These are phyloP conservation scores for Paracamarosporium sp. DNA, from an alignment of 2,329 filamentous ascomycete genomes.

Conservation along the genomic window DNA sequence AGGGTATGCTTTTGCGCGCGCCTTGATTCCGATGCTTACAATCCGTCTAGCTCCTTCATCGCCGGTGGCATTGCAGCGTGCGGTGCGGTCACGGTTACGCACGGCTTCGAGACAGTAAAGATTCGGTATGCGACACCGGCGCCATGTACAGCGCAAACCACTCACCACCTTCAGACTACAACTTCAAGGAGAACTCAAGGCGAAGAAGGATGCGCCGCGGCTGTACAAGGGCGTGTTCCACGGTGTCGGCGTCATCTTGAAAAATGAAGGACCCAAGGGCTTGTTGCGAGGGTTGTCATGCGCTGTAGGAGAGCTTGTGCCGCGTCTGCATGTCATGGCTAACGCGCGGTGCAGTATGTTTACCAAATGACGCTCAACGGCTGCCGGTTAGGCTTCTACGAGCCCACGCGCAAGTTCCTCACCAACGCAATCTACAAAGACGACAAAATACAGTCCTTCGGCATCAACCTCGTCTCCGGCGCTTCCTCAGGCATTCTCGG, in stretches of 20 bases:
- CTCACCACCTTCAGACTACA: slow-evolving; percentile 71
- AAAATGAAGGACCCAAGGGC: slow-evolving; percentile 85
- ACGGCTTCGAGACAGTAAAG: slow-evolving; percentile 99
- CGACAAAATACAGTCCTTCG: slow-evolving; percentile 78
- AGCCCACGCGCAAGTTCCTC: slow-evolving; percentile 80
- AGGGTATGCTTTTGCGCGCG: slow-evolving; percentile 41
- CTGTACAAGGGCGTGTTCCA: slow-evolving; percentile 92
- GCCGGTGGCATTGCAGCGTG: slow-evolving; percentile 96
- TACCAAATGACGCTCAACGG: slow-evolving; percentile 98
- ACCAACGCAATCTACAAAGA: slow-evolving; percentile 75
- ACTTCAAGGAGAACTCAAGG: slow-evolving; percentile 91
- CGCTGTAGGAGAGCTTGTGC: slow-evolving; percentile 61
- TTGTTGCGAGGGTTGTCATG: slow-evolving; percentile 89
- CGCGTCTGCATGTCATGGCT: slow-evolving; percentile 3
- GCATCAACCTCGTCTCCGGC: slow-evolving; percentile 92
- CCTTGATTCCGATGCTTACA: neutral
- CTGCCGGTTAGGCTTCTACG: slow-evolving; percentile 96
- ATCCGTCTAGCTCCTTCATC: slow-evolving; percentile 74
- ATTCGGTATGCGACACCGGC: slow-evolving; percentile 71
- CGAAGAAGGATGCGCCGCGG: slow-evolving; percentile 82
- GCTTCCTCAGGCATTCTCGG: slow-evolving; percentile 89
- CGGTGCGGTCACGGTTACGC: slow-evolving; percentile 95
- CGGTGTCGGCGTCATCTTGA: slow-evolving; percentile 85
- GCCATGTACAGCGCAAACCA: neutral
- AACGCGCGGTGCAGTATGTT: slow-evolving; percentile 67